Percentiles rank a stretch among this genome's conserved stretches.
These are phyloP conservation scores for Trichodelitschia bisporula DNA, from an alignment of 495 filamentous ascomycete genomes.

Conservation along the genomic window DNA sequence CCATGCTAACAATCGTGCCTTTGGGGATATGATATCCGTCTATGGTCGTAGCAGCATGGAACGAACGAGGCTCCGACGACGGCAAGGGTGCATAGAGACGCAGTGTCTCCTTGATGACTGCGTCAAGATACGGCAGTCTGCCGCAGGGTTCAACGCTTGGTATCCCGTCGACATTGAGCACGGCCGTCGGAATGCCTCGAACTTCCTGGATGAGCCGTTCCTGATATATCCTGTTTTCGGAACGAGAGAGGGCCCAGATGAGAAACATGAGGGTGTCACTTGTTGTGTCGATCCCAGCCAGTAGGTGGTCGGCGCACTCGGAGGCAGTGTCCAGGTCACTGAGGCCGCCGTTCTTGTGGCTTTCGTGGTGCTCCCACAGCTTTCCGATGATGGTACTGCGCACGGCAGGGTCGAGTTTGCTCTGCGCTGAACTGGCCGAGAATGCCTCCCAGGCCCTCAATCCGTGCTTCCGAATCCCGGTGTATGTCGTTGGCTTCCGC, in stretches of 20 bases:
- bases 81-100: slow-evolving; percentile 5
- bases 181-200: background rate
- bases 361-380: slow-evolving; percentile 6
- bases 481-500: slow-evolving; percentile 15
- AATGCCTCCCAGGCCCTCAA: slow-evolving; percentile 8
- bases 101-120: slow-evolving; percentile 3
- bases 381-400: slow-evolving; percentile 4
- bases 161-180: slow-evolving; percentile 1
- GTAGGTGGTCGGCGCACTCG: slow-evolving; percentile 14
- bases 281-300: slow-evolving; percentile 15
- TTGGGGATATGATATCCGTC: slow-evolving; percentile 1
- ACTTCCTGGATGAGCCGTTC: slow-evolving; percentile 11
- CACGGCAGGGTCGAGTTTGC: background rate
- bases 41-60: slow-evolving; percentile 1
- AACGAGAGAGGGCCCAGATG: slow-evolving; percentile 15
- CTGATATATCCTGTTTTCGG: slow-evolving; percentile 11
- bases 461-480: slow-evolving; percentile 15
- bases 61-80: slow-evolving; percentile 3
- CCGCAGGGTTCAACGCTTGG: slow-evolving; percentile 1
- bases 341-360: slow-evolving; percentile 6
- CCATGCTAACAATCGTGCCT: slow-evolving; percentile 2
- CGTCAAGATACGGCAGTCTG: slow-evolving; percentile 4
- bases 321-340: slow-evolving; percentile 11
- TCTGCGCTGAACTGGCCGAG: slow-evolving; percentile 1
- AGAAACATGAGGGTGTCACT: slow-evolving; percentile 16